phyloP scores from a whole-genome alignment of 352 stramenopile species.

The Phytophthora kernoviae region DNA sequence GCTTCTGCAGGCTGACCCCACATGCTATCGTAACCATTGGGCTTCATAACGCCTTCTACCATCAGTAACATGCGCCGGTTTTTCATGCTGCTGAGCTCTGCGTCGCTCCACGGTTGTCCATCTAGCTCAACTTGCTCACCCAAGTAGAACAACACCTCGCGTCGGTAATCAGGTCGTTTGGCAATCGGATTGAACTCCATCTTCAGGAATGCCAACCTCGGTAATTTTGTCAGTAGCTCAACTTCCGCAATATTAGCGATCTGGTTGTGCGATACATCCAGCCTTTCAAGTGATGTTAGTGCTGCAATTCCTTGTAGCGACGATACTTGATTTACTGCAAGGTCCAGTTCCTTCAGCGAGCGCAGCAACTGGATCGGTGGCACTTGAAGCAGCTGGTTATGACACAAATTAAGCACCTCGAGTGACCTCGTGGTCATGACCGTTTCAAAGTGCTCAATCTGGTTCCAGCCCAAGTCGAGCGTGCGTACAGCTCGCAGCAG shows the following conservation, averaged over 20 bases:
- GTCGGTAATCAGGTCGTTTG: slow-evolving; percentile 71
- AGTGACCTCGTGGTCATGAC: slow-evolving; percentile 40
- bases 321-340: slow-evolving; percentile 69
- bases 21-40: slow-evolving; percentile 6
- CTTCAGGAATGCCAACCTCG: slow-evolving; percentile 46
- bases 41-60: slow-evolving; percentile 2
- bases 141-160: slow-evolving; percentile 84
- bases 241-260: slow-evolving; percentile 60
- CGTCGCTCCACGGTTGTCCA: slow-evolving; percentile 54
- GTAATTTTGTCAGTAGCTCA: slow-evolving; percentile 52
- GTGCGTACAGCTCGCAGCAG: slow-evolving; percentile 43
- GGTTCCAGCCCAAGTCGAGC: slow-evolving; percentile 78
- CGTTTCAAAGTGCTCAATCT: slow-evolving; percentile 49
- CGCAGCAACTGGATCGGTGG: slow-evolving; percentile 48
- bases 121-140: slow-evolving; percentile 72
- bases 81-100: slow-evolving; percentile 79
- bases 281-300: slow-evolving; percentile 44
- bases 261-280: slow-evolving; percentile 79
- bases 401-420: slow-evolving; percentile 63
- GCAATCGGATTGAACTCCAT: slow-evolving; percentile 81
- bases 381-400: slow-evolving; percentile 61
- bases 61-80: slow-evolving; percentile 53
- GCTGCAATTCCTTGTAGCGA: slow-evolving; percentile 59
- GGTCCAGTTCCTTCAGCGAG: slow-evolving; percentile 55
- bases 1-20: slow-evolving; percentile 29